These are phyloP conservation scores for Musa schizocarpa DNA, from an alignment of 176 grass and related monocot genomes.

Conservation along the genomic window DNA sequence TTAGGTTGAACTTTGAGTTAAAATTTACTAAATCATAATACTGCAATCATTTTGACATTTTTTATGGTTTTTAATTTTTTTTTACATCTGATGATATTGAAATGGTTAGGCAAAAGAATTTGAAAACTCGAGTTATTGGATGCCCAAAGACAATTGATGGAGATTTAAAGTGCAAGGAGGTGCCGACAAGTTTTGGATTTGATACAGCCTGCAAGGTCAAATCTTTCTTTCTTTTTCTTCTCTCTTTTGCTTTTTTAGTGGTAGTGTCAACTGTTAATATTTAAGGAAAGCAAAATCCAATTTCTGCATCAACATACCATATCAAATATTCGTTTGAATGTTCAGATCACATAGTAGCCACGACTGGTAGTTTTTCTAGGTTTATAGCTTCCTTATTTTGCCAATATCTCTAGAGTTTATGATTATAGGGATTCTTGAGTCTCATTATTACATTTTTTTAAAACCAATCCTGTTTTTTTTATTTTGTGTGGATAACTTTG, in stretches of 20 bases:
- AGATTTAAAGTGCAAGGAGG: slow-evolving; percentile 94
- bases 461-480: no score
- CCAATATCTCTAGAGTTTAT: no score
- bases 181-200: slow-evolving; percentile 97
- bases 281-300: background rate
- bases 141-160: slow-evolving; percentile 99
- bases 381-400: no score
- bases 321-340: no score
- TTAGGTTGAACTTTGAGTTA: slow-evolving; percentile 34
- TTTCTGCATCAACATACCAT: no score
- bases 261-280: no score
- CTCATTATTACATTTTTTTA: no score
- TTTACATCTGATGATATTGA: background rate
- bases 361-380: no score
- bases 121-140: slow-evolving; percentile 90
- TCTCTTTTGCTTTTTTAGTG: background rate
- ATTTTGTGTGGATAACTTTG: no score
- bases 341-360: no score
- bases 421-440: no score
- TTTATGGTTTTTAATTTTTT: background rate
- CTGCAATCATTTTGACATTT: background rate
- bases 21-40: background rate
- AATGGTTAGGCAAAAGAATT: slow-evolving; percentile 52
- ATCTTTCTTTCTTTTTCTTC: background rate
- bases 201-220: slow-evolving; percentile 93